Conservation (phyloP, 441 rosid genomes). For the Erysimum cheiri region DNA sequence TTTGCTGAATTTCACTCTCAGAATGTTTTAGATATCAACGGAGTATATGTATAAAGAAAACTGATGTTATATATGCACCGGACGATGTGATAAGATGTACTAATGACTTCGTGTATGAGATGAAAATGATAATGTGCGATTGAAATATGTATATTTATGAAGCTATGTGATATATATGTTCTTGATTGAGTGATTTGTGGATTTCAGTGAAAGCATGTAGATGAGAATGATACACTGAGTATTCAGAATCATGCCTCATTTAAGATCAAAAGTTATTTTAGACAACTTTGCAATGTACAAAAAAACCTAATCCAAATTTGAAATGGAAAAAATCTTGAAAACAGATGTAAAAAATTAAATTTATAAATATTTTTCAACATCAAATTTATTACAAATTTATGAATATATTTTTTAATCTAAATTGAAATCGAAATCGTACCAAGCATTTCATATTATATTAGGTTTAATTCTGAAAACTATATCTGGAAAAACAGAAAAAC, state of each 20-base stretch:
- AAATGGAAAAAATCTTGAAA: too few relatives aligned
- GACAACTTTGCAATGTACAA: too few relatives aligned
- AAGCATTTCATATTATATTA: too few relatives aligned
- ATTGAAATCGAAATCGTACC: too few relatives aligned
- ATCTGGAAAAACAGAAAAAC: neutral
- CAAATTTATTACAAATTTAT: too few relatives aligned
- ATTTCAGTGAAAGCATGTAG: neutral
- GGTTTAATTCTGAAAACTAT: too few relatives aligned
- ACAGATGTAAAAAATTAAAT: too few relatives aligned
- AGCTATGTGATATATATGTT: neutral
- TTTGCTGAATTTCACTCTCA: neutral
- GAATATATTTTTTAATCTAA: too few relatives aligned
- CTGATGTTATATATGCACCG: neutral
- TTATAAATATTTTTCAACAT: too few relatives aligned
- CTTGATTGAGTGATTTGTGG: neutral
- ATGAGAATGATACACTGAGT: neutral
- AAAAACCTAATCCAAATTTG: too few relatives aligned
- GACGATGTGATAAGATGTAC: neutral
- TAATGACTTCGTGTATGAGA: neutral
- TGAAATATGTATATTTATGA: neutral
- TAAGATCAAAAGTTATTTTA: neutral
- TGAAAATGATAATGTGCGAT: neutral
- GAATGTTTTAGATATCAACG: neutral
- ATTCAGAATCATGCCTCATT: neutral
- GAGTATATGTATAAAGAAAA: neutral